These are phyloP conservation scores for Paracoccidioides lutzii DNA, from an alignment of 2,329 filamentous ascomycete genomes.

Conservation along the genomic window DNA sequence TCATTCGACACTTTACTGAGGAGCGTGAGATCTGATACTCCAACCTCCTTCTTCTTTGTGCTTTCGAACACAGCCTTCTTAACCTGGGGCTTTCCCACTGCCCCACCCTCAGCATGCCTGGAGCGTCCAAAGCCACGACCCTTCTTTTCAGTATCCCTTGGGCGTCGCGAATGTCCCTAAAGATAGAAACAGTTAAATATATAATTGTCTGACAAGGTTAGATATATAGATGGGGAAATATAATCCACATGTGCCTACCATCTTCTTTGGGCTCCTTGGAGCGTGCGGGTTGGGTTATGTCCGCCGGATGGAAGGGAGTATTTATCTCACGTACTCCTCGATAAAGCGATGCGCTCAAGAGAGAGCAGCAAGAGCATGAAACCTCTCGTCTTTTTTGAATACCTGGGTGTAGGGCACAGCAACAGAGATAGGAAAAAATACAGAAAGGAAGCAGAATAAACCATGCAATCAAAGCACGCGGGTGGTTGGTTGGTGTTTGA, in stretches of 20 bases:
- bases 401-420: background rate
- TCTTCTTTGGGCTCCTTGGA: background rate
- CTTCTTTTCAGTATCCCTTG: slow-evolving; percentile 31
- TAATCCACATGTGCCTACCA: background rate
- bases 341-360: background rate
- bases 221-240: background rate
- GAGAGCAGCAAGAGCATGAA: background rate
- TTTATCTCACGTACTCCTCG: background rate
- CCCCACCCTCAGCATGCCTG: slow-evolving; percentile 30
- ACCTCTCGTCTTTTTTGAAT: background rate
- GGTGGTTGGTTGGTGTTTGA: background rate
- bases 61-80: slow-evolving; percentile 94
- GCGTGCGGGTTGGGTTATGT: background rate
- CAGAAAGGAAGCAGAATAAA: background rate
- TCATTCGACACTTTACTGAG: slow-evolving; percentile 99
- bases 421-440: background rate
- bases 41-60: slow-evolving; percentile 98
- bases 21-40: slow-evolving; percentile 91
- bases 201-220: background rate
- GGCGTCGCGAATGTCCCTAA: slow-evolving; percentile 33
- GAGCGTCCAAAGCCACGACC: slow-evolving; percentile 30
- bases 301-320: background rate
- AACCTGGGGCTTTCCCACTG: slow-evolving; percentile 52
- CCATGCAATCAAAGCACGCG: background rate
- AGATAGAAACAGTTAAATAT: background rate